Percentiles rank a stretch among this genome's conserved stretches.
Conservation (phyloP, 2,329 filamentous ascomycete species). For the Madurella mycetomatis region DNA sequence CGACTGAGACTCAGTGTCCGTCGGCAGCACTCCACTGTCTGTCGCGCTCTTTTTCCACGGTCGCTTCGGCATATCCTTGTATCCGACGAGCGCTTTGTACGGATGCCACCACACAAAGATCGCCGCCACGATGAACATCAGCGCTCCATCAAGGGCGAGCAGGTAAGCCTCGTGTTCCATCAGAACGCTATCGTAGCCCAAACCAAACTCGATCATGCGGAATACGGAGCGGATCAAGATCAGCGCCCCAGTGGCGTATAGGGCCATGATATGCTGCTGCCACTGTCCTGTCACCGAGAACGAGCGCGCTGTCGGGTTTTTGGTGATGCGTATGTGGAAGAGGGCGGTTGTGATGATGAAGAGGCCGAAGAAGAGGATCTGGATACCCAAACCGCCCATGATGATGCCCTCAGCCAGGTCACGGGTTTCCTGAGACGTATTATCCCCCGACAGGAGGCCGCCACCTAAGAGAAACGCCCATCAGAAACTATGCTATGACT, state of each 20-base stretch:
- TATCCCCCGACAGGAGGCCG: slow-evolving; percentile 33
- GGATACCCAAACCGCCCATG: slow-evolving; percentile 44
- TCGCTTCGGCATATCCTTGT: slow-evolving; percentile 11
- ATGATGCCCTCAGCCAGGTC: slow-evolving; percentile 41
- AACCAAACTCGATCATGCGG: slow-evolving; percentile 44
- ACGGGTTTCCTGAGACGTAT: slow-evolving; percentile 27
- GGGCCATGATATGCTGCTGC: slow-evolving; percentile 30
- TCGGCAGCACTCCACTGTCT: not conserved
- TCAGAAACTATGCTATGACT: not conserved
- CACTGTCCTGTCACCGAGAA: slow-evolving; percentile 21
- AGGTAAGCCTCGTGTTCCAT: slow-evolving; percentile 43
- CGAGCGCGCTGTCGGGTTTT: slow-evolving; percentile 28
- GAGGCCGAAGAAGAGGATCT: slow-evolving; percentile 47
- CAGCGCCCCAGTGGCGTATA: slow-evolving; percentile 41
- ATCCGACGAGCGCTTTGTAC: slow-evolving; percentile 13
- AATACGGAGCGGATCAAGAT: slow-evolving; percentile 47
- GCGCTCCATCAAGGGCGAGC: slow-evolving; percentile 33
- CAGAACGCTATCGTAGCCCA: slow-evolving; percentile 40
- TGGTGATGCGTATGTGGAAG: slow-evolving; percentile 43
- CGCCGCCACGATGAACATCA: slow-evolving; percentile 25
- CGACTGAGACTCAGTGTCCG: not conserved
- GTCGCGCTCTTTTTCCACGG: not conserved
- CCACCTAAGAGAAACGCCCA: slow-evolving; percentile 30
- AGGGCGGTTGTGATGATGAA: slow-evolving; percentile 43
- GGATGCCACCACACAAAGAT: slow-evolving; percentile 22